A percentile compares a stretch with the other conserved stretches of the same genome.
These are phyloP conservation scores for Sclerotinia minor DNA, from an alignment of 2,329 filamentous ascomycete genomes.

Conservation along the genomic window DNA sequence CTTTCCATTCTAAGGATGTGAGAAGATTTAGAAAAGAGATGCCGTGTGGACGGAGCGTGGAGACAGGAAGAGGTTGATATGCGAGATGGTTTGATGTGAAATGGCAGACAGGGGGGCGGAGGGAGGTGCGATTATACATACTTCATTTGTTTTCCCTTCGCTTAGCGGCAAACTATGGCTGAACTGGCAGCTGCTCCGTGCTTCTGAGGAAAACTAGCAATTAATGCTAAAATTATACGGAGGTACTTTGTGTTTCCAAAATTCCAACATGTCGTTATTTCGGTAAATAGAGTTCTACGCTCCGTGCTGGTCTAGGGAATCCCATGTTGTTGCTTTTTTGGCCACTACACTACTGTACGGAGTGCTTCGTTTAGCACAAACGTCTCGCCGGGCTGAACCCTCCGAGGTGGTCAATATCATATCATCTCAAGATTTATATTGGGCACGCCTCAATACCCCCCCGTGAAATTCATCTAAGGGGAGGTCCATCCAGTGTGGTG, in stretches of 20 bases:
- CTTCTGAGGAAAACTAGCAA: slow-evolving; percentile 3
- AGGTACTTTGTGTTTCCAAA: slow-evolving; percentile 8
- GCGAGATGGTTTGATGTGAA: slow-evolving; percentile 13
- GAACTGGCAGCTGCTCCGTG: slow-evolving; percentile 20
- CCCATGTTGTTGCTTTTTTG: neutral
- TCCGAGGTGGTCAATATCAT: slow-evolving; percentile 3
- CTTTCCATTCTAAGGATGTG: slow-evolving; percentile 6
- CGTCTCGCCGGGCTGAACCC: neutral
- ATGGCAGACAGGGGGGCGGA: slow-evolving; percentile 4
- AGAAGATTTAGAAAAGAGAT: neutral
- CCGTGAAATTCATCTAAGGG: neutral
- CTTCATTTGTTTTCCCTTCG: slow-evolving; percentile 21
- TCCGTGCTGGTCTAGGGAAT: neutral
- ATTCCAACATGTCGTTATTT: neutral
- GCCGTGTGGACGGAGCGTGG: no score
- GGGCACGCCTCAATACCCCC: neutral
- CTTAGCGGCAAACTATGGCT: slow-evolving; percentile 19
- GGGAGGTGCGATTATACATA: slow-evolving; percentile 8
- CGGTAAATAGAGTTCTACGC: slow-evolving; percentile 4
- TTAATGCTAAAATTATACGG: slow-evolving; percentile 18
- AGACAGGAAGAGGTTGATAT: slow-evolving; percentile 6
- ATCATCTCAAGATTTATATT: slow-evolving; percentile 3
- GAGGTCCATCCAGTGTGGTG: no score
- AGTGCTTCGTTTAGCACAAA: neutral
- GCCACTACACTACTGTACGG: neutral